phyloP scores from a whole-genome alignment of 331 rosid genomes.

The Acacia pycnantha region DNA sequence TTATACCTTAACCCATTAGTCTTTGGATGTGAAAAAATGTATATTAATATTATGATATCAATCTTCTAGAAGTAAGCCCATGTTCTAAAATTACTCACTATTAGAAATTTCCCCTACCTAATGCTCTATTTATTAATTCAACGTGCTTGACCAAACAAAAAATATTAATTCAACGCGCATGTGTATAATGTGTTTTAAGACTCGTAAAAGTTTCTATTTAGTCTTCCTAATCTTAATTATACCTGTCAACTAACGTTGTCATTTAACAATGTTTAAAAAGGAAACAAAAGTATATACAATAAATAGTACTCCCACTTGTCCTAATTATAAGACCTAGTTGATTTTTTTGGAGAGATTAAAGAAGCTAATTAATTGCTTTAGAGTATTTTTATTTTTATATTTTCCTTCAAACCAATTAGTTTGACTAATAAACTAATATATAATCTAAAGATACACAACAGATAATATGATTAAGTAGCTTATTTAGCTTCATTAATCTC shows the following conservation, averaged over 20 bases:
- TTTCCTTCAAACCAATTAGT: too few species aligned
- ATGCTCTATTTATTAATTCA: background rate
- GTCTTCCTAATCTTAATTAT: background rate
- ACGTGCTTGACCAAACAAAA: too few species aligned
- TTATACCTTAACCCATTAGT: too few species aligned
- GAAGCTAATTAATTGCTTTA: too few species aligned
- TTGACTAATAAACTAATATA: too few species aligned
- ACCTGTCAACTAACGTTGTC: background rate
- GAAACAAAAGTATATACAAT: background rate
- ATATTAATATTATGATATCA: background rate
- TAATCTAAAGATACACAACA: too few species aligned
- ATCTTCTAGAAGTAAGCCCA: background rate
- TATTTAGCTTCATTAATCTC: too few species aligned
- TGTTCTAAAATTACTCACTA: background rate
- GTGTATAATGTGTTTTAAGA: background rate
- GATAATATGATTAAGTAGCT: too few species aligned
- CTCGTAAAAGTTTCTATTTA: background rate
- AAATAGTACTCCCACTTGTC: too few species aligned
- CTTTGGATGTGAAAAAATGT: background rate
- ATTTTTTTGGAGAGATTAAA: too few species aligned
- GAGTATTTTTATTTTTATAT: too few species aligned
- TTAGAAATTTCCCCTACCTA: background rate
- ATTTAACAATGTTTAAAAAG: background rate
- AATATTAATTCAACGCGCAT: background rate
- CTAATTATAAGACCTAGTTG: too few species aligned